These are phyloP conservation scores for Lotus japonicus DNA, from an alignment of 306 rosid genomes.

Conservation along the genomic window DNA sequence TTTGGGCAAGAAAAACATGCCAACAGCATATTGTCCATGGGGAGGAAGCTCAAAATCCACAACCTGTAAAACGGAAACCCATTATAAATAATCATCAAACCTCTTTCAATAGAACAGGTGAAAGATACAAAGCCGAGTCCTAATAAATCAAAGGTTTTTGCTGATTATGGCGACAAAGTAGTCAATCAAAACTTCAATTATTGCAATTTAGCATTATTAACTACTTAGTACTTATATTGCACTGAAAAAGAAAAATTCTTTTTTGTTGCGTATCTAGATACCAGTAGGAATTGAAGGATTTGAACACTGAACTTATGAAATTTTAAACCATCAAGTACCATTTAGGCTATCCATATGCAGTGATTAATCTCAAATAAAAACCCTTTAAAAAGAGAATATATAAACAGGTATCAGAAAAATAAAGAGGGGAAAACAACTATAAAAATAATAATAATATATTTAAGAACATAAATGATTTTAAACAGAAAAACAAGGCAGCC, in stretches of 20 bases:
- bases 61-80: conserved; percentile 44
- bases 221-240: background rate
- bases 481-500: background rate
- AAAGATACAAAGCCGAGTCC: background rate
- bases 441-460: background rate
- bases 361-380: background rate
- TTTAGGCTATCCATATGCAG: too few relatives aligned
- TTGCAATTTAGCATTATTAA: background rate
- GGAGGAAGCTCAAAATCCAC: conserved; percentile 82
- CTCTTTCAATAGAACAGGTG: background rate
- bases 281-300: too few relatives aligned
- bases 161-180: background rate
- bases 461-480: background rate
- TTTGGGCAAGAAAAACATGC: conserved; percentile 93
- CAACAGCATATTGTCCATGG: conserved; percentile 82
- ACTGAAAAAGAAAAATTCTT: background rate
- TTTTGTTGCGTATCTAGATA: too few relatives aligned
- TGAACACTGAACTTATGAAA: too few relatives aligned
- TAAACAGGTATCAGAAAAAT: background rate
- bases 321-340: too few relatives aligned
- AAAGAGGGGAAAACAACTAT: background rate
- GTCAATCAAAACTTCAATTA: background rate
- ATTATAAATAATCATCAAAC: background rate
- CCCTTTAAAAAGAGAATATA: background rate
- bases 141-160: background rate